Conservation (phyloP, 2,329 filamentous ascomycete genomes). For the Scytalidium sp. region DNA sequence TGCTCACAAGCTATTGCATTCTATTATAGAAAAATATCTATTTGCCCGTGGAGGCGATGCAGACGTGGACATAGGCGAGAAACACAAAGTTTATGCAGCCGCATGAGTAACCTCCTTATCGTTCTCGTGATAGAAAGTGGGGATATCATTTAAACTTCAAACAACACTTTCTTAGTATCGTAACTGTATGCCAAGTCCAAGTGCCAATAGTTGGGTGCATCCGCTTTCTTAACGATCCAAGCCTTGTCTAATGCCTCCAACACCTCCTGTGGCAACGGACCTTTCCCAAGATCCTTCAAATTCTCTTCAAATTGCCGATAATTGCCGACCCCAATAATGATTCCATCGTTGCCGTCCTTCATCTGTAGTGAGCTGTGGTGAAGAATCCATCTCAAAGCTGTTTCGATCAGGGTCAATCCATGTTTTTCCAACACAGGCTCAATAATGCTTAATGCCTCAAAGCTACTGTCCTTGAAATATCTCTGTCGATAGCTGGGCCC, state of each 20-base stretch:
- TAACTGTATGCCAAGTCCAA: conserved; percentile 25
- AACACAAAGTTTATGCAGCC: no score
- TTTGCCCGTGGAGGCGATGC: no score
- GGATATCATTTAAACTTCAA: no score
- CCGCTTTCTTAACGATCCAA: conserved; percentile 55
- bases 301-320: conserved; percentile 37
- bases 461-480: conserved; percentile 62
- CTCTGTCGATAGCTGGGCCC: conserved; percentile 53
- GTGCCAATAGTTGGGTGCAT: conserved; percentile 29
- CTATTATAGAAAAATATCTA: no score
- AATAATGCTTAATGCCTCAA: conserved; percentile 57
- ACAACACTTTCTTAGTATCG: conserved; percentile 18
- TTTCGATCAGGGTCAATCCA: conserved; percentile 56
- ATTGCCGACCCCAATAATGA: conserved; percentile 39
- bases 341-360: conserved; percentile 35
- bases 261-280: conserved; percentile 62
- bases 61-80: no score
- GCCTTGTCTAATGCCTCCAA: conserved; percentile 61
- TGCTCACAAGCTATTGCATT: no score
- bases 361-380: conserved; percentile 59
- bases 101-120: no score
- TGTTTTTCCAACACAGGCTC: conserved; percentile 59
- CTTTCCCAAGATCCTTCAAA: conserved; percentile 40
- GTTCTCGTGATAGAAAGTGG: no score
- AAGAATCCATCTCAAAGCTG: conserved; percentile 55